Evolutionary conservation across 2,329 filamentous ascomycete genomes (phyloP).

Genomic region (Trichoderma sp.): DNA sequence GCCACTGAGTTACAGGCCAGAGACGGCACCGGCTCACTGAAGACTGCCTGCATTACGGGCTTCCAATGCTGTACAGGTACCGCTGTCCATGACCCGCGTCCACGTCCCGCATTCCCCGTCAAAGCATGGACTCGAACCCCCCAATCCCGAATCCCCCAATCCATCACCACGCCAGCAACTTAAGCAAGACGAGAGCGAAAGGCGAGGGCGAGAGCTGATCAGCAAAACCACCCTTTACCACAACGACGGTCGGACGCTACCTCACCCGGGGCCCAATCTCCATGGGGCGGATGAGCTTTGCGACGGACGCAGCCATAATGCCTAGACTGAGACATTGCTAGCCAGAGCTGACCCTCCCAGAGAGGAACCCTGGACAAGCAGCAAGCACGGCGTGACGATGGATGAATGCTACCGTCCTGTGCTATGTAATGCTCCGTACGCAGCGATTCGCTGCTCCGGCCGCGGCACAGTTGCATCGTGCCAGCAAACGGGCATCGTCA

Average conservation of each 20-base stretch:
- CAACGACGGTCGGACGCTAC: slow-evolving; percentile 7
- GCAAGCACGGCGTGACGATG: slow-evolving; percentile 8
- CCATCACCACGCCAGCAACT: not conserved
- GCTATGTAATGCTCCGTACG: no score
- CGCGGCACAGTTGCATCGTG: not conserved
- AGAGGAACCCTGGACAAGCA: not conserved
- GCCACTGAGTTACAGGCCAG: not conserved
- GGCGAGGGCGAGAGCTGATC: not conserved
- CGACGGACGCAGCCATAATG: slow-evolving; percentile 25
- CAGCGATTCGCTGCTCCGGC: slow-evolving; percentile 1
- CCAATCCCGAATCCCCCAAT: no score
- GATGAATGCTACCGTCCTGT: slow-evolving; percentile 9
- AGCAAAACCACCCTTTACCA: not conserved
- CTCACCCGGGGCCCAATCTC: not conserved
- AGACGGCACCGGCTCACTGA: not conserved
- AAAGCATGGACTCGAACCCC: no score
- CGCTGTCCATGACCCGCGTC: not conserved
- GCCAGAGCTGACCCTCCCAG: slow-evolving; percentile 12
- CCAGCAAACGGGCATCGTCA: not conserved
- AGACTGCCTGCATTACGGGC: no score
- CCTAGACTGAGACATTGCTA: slow-evolving; percentile 23
- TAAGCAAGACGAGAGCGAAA: not conserved
- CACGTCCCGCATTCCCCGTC: not conserved
- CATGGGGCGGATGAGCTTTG: slow-evolving; percentile 19
- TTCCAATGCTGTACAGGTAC: no score